These are phyloP conservation scores for Phytopythium chamaehyphon DNA, from an alignment of 352 stramenopile genomes.

Conservation along the genomic window DNA sequence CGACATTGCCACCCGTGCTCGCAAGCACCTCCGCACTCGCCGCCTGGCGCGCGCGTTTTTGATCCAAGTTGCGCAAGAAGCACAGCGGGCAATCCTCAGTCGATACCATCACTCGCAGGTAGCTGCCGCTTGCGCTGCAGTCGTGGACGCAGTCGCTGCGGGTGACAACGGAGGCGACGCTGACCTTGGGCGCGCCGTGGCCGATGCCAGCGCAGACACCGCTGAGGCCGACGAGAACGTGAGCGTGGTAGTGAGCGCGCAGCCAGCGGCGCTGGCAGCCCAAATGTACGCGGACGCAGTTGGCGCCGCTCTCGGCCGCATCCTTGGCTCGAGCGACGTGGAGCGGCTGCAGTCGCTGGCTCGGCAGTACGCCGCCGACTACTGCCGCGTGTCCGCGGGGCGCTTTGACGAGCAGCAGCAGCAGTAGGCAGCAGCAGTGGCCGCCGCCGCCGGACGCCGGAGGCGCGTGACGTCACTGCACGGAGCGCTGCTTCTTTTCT, in stretches of 20 bases:
- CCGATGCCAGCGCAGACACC: background rate
- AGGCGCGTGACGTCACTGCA: background rate
- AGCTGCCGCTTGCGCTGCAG: background rate
- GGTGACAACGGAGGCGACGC: background rate
- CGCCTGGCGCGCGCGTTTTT: slow-evolving; percentile 19
- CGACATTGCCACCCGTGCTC: slow-evolving; percentile 36
- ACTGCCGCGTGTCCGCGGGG: slow-evolving; percentile 22
- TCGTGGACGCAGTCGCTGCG: background rate
- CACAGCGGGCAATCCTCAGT: slow-evolving; percentile 9
- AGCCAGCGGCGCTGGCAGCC: background rate
- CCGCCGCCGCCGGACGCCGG: background rate
- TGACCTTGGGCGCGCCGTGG: no score
- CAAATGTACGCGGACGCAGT: slow-evolving; percentile 16
- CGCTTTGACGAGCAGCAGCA: background rate
- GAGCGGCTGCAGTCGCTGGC: slow-evolving; percentile 26
- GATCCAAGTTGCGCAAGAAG: slow-evolving; percentile 17
- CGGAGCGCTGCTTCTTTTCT: background rate
- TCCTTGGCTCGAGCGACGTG: slow-evolving; percentile 8
- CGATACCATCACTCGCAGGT: background rate
- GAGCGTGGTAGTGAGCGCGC: background rate
- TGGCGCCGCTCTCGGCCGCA: slow-evolving; percentile 16
- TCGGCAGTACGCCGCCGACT: slow-evolving; percentile 21
- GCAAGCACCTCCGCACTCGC: slow-evolving; percentile 17
- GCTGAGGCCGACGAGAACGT: background rate
- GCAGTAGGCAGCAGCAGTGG: background rate